phyloP scores from a whole-genome alignment of 352 stramenopile genomes.

The Phytopythium chamaehyphon region DNA sequence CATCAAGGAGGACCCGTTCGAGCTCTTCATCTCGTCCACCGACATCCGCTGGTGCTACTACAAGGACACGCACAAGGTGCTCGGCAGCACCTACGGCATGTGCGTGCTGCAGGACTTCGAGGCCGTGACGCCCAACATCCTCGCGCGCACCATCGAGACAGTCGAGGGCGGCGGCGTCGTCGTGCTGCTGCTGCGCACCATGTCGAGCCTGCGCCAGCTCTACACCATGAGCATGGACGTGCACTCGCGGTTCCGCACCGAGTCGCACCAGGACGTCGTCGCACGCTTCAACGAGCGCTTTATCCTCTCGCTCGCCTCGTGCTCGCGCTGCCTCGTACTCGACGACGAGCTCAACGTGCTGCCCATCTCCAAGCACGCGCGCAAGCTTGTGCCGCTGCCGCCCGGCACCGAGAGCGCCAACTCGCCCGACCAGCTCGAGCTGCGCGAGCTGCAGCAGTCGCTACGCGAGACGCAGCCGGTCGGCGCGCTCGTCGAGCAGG shows the following conservation, averaged over 20 bases:
- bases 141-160: slow-evolving; percentile 99
- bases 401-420: slow-evolving; percentile 52
- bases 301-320: slow-evolving; percentile 96
- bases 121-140: slow-evolving; percentile 98
- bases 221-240: slow-evolving; percentile 99
- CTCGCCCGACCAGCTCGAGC: slow-evolving; percentile 82
- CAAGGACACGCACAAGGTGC: slow-evolving; percentile 98
- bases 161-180: slow-evolving; percentile 97
- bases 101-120: slow-evolving; percentile 99
- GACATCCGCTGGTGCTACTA: slow-evolving; percentile 99
- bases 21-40: slow-evolving; percentile 98
- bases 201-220: slow-evolving; percentile 97
- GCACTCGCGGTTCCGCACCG: slow-evolving; percentile 88
- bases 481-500: slow-evolving; percentile 92
- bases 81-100: slow-evolving; percentile 98
- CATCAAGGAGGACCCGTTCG: slow-evolving; percentile 95
- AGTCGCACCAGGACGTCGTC: slow-evolving; percentile 93
- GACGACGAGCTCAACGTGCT: slow-evolving; percentile 99
- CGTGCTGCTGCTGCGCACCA: slow-evolving; percentile 96
- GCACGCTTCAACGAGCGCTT: slow-evolving; percentile 99
- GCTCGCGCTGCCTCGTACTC: slow-evolving; percentile 95
- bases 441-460: slow-evolving; percentile 93
- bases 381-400: slow-evolving; percentile 84
- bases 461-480: slow-evolving; percentile 95
- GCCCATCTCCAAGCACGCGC: slow-evolving; percentile 92